phyloP scores from a whole-genome alignment of 805 yeast species.

The Ogataea kodamae region DNA sequence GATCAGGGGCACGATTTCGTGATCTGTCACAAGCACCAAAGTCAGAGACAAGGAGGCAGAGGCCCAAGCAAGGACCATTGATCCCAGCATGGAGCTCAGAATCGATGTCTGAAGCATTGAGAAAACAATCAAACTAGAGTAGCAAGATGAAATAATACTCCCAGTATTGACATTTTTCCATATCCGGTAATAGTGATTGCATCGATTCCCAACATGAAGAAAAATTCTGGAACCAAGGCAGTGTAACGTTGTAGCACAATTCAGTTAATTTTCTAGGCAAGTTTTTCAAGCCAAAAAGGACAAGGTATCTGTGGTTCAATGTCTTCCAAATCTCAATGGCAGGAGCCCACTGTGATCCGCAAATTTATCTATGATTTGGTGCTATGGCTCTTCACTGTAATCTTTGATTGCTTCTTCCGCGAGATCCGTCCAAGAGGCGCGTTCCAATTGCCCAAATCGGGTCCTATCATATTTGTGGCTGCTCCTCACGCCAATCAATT shows the following conservation, averaged over 20 bases:
- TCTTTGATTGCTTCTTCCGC: conserved; percentile 63
- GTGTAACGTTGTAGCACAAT: not conserved
- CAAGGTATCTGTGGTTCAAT: not conserved
- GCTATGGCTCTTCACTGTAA: conserved; percentile 43
- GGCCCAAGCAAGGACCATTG: conserved; percentile 10
- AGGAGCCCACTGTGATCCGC: conserved; percentile 38
- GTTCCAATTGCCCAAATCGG: conserved; percentile 53
- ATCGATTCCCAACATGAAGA: not conserved
- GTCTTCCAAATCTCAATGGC: conserved; percentile 21
- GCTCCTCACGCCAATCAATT: conserved; percentile 90
- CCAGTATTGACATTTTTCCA: conserved; percentile 8
- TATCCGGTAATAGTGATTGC: conserved; percentile 3
- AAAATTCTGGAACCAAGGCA: not conserved
- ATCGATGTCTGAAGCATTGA: conserved; percentile 3
- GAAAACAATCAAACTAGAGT: conserved; percentile 1
- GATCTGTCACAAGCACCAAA: conserved; percentile 6
- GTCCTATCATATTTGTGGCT: conserved; percentile 73
- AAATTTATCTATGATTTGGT: conserved; percentile 48
- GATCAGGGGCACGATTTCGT: conserved; percentile 4
- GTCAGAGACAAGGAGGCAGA: conserved; percentile 14
- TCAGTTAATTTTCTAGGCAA: not conserved
- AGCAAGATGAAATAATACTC: conserved; percentile 5
- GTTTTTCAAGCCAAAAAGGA: conserved; percentile 5
- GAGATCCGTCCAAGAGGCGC: conserved; percentile 75
- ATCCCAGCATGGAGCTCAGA: conserved; percentile 8